Evolutionary conservation across 495 filamentous ascomycete species (phyloP), one percentile per base, ranked within the genome.

Genomic region (Lentithecium fluviatile): DNA sequence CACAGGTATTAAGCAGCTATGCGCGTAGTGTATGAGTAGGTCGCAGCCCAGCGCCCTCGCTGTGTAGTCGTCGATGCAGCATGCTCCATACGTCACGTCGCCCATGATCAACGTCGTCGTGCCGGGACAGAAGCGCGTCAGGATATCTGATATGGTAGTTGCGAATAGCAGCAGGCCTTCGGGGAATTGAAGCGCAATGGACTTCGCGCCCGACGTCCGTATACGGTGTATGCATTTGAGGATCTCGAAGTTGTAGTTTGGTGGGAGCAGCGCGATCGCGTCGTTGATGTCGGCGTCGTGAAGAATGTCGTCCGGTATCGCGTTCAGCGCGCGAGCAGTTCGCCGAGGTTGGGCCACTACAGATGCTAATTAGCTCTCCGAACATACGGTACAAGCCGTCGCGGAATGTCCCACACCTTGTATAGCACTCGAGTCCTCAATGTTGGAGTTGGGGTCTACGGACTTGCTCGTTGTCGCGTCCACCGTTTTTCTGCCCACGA

Each of bases 51-150:
- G 81, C 0, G 94, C 94, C 19, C 94, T 83, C 0, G 94, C 94
- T 0, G 94, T 97, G 75, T 93, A 99, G 76, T 99, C 94, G 70
- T 99, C 94, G 62, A 99, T 97, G 70, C 94, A 99, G 78, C 94
- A 99, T 2, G 94, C 94, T 46, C 94, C 94, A 75, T 99, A 99
- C 0, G 94, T 99, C 24, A 99, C 94, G 66, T 99, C 94, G 50
- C 95, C 94, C 94, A 99, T 97, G 72, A 99, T 97, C 15, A 97
- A 77, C 0, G 95, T 97, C 68, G 93, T 87, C 40, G 85, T 86
- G 2, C 89, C 91, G 0, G 91, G 85, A 73, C 94, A 99, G 78
- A 99, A 99, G 63, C 88, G 85, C 11, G 89, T 91, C 34, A 99
- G 78, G 74, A 97, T 99, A 74, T 99, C 94, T 2, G 95, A 95